Percentiles rank a stretch among this genome's conserved stretches.
Conservation (phyloP, 1,139 yeast genomes). For the Diutina catenulata region DNA sequence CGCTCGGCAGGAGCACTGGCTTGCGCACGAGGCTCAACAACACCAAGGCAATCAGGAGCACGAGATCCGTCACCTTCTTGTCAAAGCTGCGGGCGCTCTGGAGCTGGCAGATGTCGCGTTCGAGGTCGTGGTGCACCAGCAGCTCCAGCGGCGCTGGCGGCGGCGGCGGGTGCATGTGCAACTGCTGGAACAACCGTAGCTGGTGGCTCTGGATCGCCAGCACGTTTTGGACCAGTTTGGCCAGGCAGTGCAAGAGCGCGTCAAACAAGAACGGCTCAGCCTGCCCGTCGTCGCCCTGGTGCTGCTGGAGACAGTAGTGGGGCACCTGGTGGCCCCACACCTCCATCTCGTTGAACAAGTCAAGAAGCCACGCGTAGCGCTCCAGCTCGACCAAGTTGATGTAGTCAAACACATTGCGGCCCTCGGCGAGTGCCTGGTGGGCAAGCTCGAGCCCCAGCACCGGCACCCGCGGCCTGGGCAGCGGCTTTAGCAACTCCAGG, state of each 20-base stretch:
- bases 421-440: slow-evolving; percentile 1
- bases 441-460: neutral
- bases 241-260: no score
- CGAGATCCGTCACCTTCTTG: neutral
- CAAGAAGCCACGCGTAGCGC: slow-evolving; percentile 28
- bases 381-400: slow-evolving; percentile 20
- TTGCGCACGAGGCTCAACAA: neutral
- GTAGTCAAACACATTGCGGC: slow-evolving; percentile 12
- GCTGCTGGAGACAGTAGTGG: slow-evolving; percentile 18
- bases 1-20: neutral
- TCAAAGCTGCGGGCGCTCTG: neutral
- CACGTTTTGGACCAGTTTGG: no score
- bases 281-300: no score
- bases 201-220: no score
- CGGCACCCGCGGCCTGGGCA: neutral
- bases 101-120: neutral
- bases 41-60: slow-evolving; percentile 1
- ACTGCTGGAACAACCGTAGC: no score
- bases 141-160: no score
- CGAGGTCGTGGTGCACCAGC: neutral
- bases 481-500: neutral
- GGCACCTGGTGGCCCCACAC: slow-evolving; percentile 33
- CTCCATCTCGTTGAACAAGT: slow-evolving; percentile 25
- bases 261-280: no score
- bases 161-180: no score